Evolutionary conservation across 306 rosid genomes (phyloP), one percentile per base, ranked within the genome.

Genomic region (Fagus crenata): DNA sequence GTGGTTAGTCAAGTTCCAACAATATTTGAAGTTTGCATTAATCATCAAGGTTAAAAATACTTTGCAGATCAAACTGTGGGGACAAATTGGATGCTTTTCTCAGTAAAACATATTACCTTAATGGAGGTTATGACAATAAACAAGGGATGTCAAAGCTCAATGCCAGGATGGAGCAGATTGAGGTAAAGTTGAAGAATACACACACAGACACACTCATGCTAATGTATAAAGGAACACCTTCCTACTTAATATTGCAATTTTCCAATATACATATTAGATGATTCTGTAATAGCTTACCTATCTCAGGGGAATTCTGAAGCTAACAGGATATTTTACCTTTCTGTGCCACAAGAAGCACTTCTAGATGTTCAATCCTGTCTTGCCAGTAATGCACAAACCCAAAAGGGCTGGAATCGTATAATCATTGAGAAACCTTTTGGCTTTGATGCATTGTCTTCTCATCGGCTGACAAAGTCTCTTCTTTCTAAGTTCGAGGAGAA

Each of bases 361-460:
- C 78, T 87, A 86, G 97, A 91, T 80, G 91, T 91, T 77, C 85
- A 94, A 40, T 76, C 88, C 53, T 86, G 90, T 78, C 84, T 93
- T 58, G 92, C 96, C 22, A 87, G 85, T 84, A 64, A 73, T 84
- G 96, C 91, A 82, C 97, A 93, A 85, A 91, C 96, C 49, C 80
- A 75, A 59, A 93, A 84, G 53, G 98, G 98, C 78, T 93, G 97
- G 97, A 93, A 90, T 87, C 98, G 97, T 59, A 85, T 93, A 74
- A 93, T 93, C 71, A 78, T 89, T 67, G 98, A 93, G 87, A 93
- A 93, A 69, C 98, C 98, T 74, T 93, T 93, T 80, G 97, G 97
- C 80, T 86, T 91, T 80, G 89, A 93, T 73, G 85, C 82, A 39
- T 75, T 81, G 73, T 90, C 98, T 77, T 93, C 97, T 73, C 85